A percentile compares a stretch with the other conserved stretches of the same genome.
phyloP scores from a whole-genome alignment of 345 rosid species.

The Syzygium grande region DNA sequence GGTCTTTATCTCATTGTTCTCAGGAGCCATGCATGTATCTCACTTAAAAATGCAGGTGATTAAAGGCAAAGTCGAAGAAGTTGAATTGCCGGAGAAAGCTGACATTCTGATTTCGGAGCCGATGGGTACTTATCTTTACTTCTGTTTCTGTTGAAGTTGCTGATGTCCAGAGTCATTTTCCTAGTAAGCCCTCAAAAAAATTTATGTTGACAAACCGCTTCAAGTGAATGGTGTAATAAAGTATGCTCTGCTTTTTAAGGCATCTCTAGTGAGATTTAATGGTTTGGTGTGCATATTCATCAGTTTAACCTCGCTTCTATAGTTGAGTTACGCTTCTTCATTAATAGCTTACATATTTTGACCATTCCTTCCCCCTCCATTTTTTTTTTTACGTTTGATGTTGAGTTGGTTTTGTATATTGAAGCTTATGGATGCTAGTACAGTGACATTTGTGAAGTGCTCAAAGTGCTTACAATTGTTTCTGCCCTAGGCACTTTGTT shows the following conservation, averaged over 20 bases:
- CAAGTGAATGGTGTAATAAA: not conserved
- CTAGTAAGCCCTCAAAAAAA: not conserved
- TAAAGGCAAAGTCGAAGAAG: conserved; percentile 96
- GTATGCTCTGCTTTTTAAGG: not conserved
- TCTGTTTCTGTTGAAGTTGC: not conserved
- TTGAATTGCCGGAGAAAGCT: conserved; percentile 93
- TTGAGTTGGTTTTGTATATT: not conserved
- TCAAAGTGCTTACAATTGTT: not conserved
- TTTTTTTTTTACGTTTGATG: not conserved
- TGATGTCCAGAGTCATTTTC: not conserved
- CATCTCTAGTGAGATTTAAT: not conserved
- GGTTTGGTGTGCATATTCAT: not conserved
- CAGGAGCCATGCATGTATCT: not conserved
- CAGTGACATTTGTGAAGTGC: not conserved
- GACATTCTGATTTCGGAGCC: conserved; percentile 97
- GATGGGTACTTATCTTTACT: conserved; percentile 54
- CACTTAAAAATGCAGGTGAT: conserved; percentile 46
- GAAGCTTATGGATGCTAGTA: not conserved
- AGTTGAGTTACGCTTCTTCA: not conserved
- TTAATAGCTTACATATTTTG: not conserved
- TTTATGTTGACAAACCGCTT: not conserved
- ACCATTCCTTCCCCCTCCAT: not conserved
- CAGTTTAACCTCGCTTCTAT: not conserved
- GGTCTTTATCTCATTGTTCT: conserved; percentile 2
- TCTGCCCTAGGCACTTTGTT: conserved; percentile 69